Conservation (phyloP, 177 flowering plant species). For the Tripterygium wilfordii region DNA sequence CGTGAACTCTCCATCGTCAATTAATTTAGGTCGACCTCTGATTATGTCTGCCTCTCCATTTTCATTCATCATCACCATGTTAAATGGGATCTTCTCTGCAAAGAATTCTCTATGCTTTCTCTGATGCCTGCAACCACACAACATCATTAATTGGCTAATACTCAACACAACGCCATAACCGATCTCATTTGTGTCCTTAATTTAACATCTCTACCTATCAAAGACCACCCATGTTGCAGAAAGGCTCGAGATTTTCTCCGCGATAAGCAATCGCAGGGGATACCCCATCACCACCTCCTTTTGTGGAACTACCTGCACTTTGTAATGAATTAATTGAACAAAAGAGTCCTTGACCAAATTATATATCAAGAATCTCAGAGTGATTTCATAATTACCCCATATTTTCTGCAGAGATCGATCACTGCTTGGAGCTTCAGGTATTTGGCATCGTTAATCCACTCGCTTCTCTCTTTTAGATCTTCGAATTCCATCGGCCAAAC, state of each 20-base stretch:
- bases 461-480: conserved; percentile 21
- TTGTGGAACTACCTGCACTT: conserved; percentile 35
- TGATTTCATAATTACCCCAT: conserved; percentile 45
- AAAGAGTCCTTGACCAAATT: background rate
- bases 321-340: background rate
- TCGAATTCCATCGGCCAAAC: conserved; percentile 38
- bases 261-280: conserved; percentile 25
- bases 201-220: conserved; percentile 29
- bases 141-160: no score
- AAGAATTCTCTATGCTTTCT: conserved; percentile 30
- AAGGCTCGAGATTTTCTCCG: conserved; percentile 39
- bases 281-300: conserved; percentile 49
- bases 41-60: conserved; percentile 28
- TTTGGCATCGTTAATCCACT: conserved; percentile 22
- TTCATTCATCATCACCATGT: conserved; percentile 25
- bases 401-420: conserved; percentile 28
- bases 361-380: background rate
- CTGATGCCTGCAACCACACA: conserved; percentile 21
- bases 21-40: conserved; percentile 18
- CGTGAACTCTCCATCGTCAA: conserved; percentile 4
- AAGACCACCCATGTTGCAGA: conserved; percentile 50
- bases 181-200: background rate
- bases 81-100: conserved; percentile 27
- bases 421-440: conserved; percentile 33
- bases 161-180: background rate